Evolutionary conservation across 768 basidiomycete genomes (phyloP), one percentile per base, ranked within the genome.

Genomic region (Harrya chromipes): DNA sequence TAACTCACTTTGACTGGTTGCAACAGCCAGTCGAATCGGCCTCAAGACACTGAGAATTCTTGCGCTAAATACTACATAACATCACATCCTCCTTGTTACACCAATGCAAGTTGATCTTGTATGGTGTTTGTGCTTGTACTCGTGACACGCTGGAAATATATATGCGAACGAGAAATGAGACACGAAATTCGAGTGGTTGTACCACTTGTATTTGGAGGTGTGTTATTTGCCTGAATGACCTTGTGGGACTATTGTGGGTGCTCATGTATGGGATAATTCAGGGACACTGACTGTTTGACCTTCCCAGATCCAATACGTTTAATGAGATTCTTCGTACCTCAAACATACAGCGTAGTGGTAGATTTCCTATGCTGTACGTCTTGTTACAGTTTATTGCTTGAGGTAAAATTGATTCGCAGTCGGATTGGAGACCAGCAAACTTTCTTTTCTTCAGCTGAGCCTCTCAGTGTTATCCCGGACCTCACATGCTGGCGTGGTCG

Each of bases 81-180:
- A 72, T 79, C 0, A 80, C 79, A 0, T 70, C 78, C 0, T 80
- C 87, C 3, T 65, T 88, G 34, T 71, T 78, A 12, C 82, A 78
- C 43, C 88, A 91, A 61, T 80, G 89, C 12, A 86, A 79, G 57
- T 75, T 82, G 11, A 80, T 80, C 6, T 60, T 93, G 34, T 81
- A 90, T 53, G 88, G n/a, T n/a, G n/a, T n/a, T n/a, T n/a, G 90
- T 13, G 75, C 79, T 0, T 76, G 85, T 14, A 77, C 77, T 1
- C 78, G 87, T 41, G 82, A 82, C 56, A 86, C 81, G 0, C 84
- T 82, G 0, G 89, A 91, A 60, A 87, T n/a, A 89, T 50, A 39
- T 67, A 12, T 81, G 79, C 39, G 89, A 90, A 63, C 78, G 80
- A 31, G 77, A 82, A 59, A 86, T 91, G 52, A 78, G 88, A 40